phyloP scores from a whole-genome alignment of 805 yeast genomes.

The Candida tallmaniae region DNA sequence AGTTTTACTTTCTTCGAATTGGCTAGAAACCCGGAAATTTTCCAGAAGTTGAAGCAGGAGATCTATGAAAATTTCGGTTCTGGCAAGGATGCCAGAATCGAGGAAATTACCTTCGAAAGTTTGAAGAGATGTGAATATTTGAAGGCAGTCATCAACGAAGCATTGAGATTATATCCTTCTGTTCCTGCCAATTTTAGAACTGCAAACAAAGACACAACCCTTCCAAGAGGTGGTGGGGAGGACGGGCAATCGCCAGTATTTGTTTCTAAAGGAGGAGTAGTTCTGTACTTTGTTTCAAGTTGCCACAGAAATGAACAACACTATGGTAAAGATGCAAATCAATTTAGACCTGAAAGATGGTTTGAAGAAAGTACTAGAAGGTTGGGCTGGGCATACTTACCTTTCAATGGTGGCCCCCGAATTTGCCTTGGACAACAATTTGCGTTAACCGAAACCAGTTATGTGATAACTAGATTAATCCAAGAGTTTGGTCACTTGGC shows the following conservation, averaged over 20 bases:
- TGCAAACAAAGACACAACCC: constrained; percentile 24
- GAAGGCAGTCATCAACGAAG: constrained; percentile 32
- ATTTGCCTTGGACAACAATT: constrained; percentile 55
- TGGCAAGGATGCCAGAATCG: constrained; percentile 24
- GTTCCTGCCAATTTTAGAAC: constrained; percentile 30
- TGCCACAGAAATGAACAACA: constrained; percentile 19
- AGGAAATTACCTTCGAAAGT: constrained; percentile 31
- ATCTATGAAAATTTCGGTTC: constrained; percentile 24
- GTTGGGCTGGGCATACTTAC: constrained; percentile 47
- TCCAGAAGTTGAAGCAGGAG: constrained; percentile 26
- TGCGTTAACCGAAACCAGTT: constrained; percentile 51
- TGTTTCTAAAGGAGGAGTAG: constrained; percentile 16
- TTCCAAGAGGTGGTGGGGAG: constrained; percentile 31
- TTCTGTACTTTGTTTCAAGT: constrained; percentile 16
- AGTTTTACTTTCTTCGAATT: constrained; percentile 32
- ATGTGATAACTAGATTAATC: constrained; percentile 33
- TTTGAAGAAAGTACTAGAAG: constrained; percentile 21
- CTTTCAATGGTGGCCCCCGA: constrained; percentile 55
- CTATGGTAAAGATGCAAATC: constrained; percentile 32
- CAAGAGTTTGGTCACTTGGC: constrained; percentile 18
- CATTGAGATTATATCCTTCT: constrained; percentile 34
- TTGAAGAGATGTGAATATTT: constrained; percentile 37
- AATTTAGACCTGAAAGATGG: constrained; percentile 39
- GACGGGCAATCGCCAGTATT: constrained; percentile 21
- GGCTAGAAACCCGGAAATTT: constrained; percentile 28